Percentiles rank a stretch among this genome's conserved stretches.
phyloP scores from a whole-genome alignment of 768 basidiomycete genomes.

The Dacryopinax primogenitus region DNA sequence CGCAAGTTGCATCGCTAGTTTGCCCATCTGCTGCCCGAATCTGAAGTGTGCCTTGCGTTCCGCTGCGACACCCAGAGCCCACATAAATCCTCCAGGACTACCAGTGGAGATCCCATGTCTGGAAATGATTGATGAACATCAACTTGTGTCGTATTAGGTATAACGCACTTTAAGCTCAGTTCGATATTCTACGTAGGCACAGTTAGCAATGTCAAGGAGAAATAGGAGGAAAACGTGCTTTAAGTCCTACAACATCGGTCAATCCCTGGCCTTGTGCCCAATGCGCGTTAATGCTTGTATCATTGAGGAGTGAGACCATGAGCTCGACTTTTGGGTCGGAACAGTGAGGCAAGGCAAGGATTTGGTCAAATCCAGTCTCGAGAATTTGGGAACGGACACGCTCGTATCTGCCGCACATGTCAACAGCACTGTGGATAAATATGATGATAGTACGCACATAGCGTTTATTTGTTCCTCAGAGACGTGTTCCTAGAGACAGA shows the following conservation, averaged over 20 bases:
- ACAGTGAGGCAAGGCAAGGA: conserved; percentile 48
- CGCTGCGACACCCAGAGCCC: conserved; percentile 51
- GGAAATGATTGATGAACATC: background rate
- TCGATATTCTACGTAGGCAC: conserved; percentile 42
- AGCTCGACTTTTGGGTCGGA: conserved; percentile 48
- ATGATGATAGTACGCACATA: background rate
- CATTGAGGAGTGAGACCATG: conserved; percentile 52
- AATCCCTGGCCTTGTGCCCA: conserved; percentile 50
- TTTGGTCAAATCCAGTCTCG: conserved; percentile 55
- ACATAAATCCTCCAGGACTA: conserved; percentile 59
- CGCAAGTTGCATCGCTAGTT: conserved; percentile 53
- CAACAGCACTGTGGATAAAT: too few relatives aligned
- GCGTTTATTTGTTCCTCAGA: background rate
- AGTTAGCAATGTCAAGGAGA: background rate
- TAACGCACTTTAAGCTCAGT: conserved; percentile 43
- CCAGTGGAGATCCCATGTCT: conserved; percentile 59
- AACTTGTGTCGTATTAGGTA: background rate
- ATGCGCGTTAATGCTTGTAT: conserved; percentile 59
- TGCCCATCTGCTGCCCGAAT: conserved; percentile 55
- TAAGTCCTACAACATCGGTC: conserved; percentile 51
- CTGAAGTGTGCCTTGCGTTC: conserved; percentile 51
- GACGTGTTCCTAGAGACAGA: background rate
- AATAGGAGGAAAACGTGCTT: conserved; percentile 32
- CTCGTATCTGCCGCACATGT: conserved; percentile 51
- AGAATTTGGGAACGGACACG: conserved; percentile 58